phyloP scores from a whole-genome alignment of 345 rosid genomes.

The Trapa bicornis region DNA sequence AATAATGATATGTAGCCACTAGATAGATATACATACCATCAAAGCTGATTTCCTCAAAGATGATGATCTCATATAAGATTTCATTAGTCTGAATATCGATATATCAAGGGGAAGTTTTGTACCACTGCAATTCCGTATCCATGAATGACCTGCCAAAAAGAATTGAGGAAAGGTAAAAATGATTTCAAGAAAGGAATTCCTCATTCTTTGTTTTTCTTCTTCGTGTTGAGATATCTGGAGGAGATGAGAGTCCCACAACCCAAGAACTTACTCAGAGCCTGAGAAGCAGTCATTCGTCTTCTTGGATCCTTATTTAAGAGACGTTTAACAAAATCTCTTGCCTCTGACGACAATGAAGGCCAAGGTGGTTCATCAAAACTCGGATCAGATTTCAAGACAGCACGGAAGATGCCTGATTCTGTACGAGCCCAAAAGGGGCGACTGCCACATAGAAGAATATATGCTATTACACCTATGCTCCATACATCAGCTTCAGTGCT shows the following conservation, averaged over 20 bases:
- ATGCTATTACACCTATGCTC: slow-evolving; percentile 95
- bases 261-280: slow-evolving; percentile 65
- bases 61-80: slow-evolving; percentile 74
- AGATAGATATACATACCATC: slow-evolving; percentile 36
- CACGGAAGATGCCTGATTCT: slow-evolving; percentile 85
- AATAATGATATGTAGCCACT: neutral
- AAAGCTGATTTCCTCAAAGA: slow-evolving; percentile 86
- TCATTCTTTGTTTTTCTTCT: no score
- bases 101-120: slow-evolving; percentile 69
- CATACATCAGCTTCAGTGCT: slow-evolving; percentile 94
- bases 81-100: slow-evolving; percentile 55
- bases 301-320: slow-evolving; percentile 76
- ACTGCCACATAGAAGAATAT: slow-evolving; percentile 88
- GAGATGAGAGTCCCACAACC: slow-evolving; percentile 9
- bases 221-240: slow-evolving; percentile 4
- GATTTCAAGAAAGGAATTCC: slow-evolving; percentile 1
- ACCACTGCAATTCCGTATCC: slow-evolving; percentile 44
- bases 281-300: slow-evolving; percentile 86
- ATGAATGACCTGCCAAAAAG: slow-evolving; percentile 69
- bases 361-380: slow-evolving; percentile 82
- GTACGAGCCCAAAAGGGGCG: slow-evolving; percentile 99
- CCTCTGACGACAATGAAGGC: slow-evolving; percentile 77
- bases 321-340: slow-evolving; percentile 78
- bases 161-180: neutral
- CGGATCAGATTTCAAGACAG: slow-evolving; percentile 85